Base-by-base conservation (phyloP, 2,329 filamentous ascomycete genomes). In the Pyrenochaeta sp. region DNA sequence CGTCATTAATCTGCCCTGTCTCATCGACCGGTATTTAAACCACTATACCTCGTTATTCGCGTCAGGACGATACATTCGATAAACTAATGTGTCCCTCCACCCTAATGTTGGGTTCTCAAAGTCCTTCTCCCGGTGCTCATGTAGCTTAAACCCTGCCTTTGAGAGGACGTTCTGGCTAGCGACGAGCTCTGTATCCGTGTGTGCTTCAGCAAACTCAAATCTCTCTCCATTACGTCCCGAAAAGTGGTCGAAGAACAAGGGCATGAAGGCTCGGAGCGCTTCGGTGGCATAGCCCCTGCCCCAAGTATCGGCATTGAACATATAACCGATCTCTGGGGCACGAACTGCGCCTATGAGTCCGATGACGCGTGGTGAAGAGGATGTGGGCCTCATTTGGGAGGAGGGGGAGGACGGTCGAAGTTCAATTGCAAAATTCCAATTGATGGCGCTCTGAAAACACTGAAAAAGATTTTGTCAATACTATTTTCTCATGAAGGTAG, bases 401-500 rank as follows among this genome's bases (percentile, higher is more conserved):
- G 31, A 40, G 31, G 33, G 39, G 45, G 42, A 31, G 6, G 27
- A 20, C 6, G 20, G 49, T 12, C 70, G 64, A 17, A 87, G 68
- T 57, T 83, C 79, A 51, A 90, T 80, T 57, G 81, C 79, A 60
- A 81, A 86, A 67, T 87, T 84, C 79, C 83, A 89, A 27, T 79
- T 82, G 41, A 76, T 67, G 10, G 65, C 53, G 36, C 51, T 64
- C 47, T 51, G 68, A 61, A 61, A 74, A 58, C 61, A 75, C 23
- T 27, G 23, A 9, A 27, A 27, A 4, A 5, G n/a, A n/a, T 5
- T 9, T 27, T 5, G 23, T 27, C 9, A 27, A 9, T 27, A 4
- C 33, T 35, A 35, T 35, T 35, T 4, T 4, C 5, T 12, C 5
- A n/a, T 35, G 32, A 14, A 5, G n/a, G 15, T 35, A 35, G 32